Evolutionary conservation across 2,329 filamentous ascomycete species (phyloP), one percentile per base, ranked within the genome.

Genomic region (Aspergillus uvarum): DNA sequence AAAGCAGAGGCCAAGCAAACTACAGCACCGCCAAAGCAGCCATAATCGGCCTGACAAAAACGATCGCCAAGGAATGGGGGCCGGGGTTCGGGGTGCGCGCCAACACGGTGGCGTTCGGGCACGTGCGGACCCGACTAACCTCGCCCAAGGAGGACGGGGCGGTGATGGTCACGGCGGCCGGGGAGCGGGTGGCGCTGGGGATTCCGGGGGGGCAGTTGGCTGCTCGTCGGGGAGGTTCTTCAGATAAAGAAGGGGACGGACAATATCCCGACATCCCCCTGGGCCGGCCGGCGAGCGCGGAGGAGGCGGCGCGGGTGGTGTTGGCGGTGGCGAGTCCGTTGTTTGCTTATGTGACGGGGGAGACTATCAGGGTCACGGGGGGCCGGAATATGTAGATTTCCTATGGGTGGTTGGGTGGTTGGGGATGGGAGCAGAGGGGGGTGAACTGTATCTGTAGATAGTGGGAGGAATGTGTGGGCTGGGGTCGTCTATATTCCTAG

Each of bases 11-110:
- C n/a, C 92, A 96, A 81, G 86, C 89, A 68, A 96, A 96, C 82
- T 96, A 96, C 76, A 85, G 89, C 38, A 80, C 93, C 51, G 92
- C 90, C 56, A 96, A 96, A 80, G 90, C 92, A 3, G 92, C 91
- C 50, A 86, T 96, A 14, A 85, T 85, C 11, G 92, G 92, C 5
- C 83, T 96, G 59, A 93, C 89, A 38, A 96, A 95, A 80, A 92
- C 91, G 1, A 91, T 96, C 71, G 91, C 92, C 3, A 96, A 96
- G 79, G 88, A 96, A 80, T 96, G 92, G 92, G 92, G 92, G 1
- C 91, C 90, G 0, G 76, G 82, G 42, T 96, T 93, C 68, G 92
- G 91, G 54, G 92, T 96, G 5, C 82, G 92, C 60, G 85, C 88
- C 47, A 96, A 96, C 76, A 92, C 91, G 14, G 82, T 96, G 54